Percentiles rank a stretch among this genome's conserved stretches.
Conservation (phyloP, 179 eudicot species). For the Spergularia azorica region DNA sequence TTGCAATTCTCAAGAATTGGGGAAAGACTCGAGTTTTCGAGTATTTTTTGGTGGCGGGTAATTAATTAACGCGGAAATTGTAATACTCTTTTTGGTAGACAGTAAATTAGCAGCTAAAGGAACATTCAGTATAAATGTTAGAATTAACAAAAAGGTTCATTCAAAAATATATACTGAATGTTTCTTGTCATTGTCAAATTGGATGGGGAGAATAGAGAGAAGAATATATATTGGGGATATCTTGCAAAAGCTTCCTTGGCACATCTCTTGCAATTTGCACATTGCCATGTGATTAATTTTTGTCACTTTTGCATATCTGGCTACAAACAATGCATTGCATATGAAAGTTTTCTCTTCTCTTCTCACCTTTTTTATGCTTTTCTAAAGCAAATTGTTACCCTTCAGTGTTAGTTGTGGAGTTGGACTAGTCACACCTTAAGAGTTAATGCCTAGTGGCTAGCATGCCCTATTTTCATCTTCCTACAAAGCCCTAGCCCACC, state of each 20-base stretch:
- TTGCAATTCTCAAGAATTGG: slow-evolving; percentile 29
- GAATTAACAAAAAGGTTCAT: slow-evolving; percentile 22
- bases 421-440: not conserved
- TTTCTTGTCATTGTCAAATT: slow-evolving; percentile 32
- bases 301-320: slow-evolving; percentile 22
- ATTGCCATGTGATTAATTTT: slow-evolving; percentile 43
- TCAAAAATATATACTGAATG: slow-evolving; percentile 22
- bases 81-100: slow-evolving; percentile 27
- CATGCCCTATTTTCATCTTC: no score
- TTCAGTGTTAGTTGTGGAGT: not conserved
- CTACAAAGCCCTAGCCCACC: no score
- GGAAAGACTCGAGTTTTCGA: slow-evolving; percentile 23
- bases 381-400: slow-evolving; percentile 10
- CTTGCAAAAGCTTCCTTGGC: slow-evolving; percentile 8
- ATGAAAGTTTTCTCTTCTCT: not conserved
- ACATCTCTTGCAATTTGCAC: slow-evolving; percentile 22
- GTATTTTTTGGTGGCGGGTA: slow-evolving; percentile 18
- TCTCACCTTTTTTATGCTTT: slow-evolving; percentile 4
- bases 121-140: slow-evolving; percentile 28
- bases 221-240: slow-evolving; percentile 18
- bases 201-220: slow-evolving; percentile 7
- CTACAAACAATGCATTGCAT: slow-evolving; percentile 22
- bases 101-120: slow-evolving; percentile 16
- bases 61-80: slow-evolving; percentile 15
- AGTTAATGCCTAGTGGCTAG: not conserved